A percentile compares a stretch with the other conserved stretches of the same genome.
phyloP scores from a whole-genome alignment of 2,329 filamentous ascomycete species.

The Thielaviopsis ethacetica region DNA sequence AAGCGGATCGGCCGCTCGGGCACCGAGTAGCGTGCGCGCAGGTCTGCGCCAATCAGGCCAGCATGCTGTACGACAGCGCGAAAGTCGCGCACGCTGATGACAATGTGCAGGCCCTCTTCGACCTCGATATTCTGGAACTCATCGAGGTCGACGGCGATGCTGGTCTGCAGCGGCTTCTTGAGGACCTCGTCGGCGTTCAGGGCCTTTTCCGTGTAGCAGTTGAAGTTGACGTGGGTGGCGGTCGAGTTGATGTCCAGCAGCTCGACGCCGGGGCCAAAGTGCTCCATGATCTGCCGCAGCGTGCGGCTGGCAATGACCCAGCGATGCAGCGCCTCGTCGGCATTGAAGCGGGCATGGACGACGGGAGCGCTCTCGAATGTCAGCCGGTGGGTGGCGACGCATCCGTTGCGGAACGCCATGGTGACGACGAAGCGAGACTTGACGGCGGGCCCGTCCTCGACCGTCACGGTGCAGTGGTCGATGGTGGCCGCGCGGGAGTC shows the following conservation, averaged over 20 bases:
- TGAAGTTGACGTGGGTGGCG: constrained; percentile 58
- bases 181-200: constrained; percentile 53
- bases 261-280: constrained; percentile 66
- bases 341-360: constrained; percentile 61
- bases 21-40: constrained; percentile 53
- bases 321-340: constrained; percentile 44
- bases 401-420: constrained; percentile 57
- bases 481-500: constrained; percentile 50
- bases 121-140: constrained; percentile 64
- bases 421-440: constrained; percentile 61
- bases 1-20: constrained; percentile 59
- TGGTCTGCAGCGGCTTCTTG: constrained; percentile 67
- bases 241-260: constrained; percentile 65
- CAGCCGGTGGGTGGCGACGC: constrained; percentile 61
- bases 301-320: constrained; percentile 60
- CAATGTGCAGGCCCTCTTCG: constrained; percentile 60
- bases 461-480: constrained; percentile 56
- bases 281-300: constrained; percentile 60
- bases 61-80: constrained; percentile 64
- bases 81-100: constrained; percentile 72
- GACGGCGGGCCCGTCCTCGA: constrained; percentile 54
- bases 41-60: constrained; percentile 46
- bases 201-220: constrained; percentile 68
- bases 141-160: constrained; percentile 57
- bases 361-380: constrained; percentile 61